Evolutionary conservation across 306 rosid species (phyloP), one percentile per base, ranked within the genome.

Genomic region (Castanea crenata): DNA sequence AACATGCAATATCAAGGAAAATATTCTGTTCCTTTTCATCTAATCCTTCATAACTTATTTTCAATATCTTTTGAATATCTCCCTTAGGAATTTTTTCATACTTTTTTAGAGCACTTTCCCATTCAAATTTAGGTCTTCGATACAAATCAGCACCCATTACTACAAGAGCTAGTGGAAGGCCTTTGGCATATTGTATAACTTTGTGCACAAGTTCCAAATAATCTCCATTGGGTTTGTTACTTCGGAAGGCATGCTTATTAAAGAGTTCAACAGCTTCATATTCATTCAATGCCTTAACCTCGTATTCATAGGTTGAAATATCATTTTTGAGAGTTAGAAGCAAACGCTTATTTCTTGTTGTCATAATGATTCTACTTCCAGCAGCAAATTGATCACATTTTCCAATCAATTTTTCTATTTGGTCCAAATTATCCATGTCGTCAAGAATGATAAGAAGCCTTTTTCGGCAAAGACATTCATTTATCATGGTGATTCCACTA

Each of bases 1-100:
- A 80, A 67, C 79, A 81, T 18, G 84, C 77, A 81, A 81, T 58
- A 23, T 81, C 80, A 0, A 81, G 57, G 5, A 81, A 81, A 73
- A 74, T 12, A 3, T 29, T 18, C 11, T 29, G 65, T 74, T 34
- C 80, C 1, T 38, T 6, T 6, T 49, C 49, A 23, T 49, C 59
- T 68, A 80, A 57, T 16, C 35, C 49, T 14, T 79, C 52, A 21
- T 34, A 80, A 29, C 46, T 68, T 13, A 49, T 18, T 20, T 20
- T 20, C 1, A 69, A 49, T 1, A 70, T 38, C 3, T 23, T 1
- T n/a, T 25, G 13, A 18, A 81, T 31, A 0, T 76, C 1, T 23
- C 23, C 3, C 0, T 59, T 18, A 0, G 80, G 69, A 34, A 12
- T 27, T 29, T 5, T 34, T 34, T 29, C 35, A 15, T 75, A 62